phyloP scores from a whole-genome alignment of 2,329 filamentous ascomycete genomes.

The Dactylellina parvicollis region DNA sequence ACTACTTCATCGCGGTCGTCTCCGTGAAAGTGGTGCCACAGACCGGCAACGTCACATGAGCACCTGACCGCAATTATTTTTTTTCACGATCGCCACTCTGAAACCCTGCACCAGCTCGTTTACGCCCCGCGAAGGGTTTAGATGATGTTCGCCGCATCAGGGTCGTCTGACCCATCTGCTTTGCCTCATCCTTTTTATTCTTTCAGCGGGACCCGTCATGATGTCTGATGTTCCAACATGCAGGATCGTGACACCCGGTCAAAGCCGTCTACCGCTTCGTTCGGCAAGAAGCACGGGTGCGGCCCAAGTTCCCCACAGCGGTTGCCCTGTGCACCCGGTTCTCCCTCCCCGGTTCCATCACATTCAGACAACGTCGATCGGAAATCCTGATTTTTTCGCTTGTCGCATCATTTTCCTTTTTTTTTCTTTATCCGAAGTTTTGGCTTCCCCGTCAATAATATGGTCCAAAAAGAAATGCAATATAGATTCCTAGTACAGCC shows the following conservation, averaged over 20 bases:
- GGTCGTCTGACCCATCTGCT: slow-evolving; percentile 31
- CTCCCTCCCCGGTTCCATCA: too few species aligned
- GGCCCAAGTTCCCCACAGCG: not conserved
- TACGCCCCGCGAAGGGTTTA: slow-evolving; percentile 5
- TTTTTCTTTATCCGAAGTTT: not conserved
- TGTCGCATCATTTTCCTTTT: not conserved
- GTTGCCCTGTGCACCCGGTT: too few species aligned
- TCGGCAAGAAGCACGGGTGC: not conserved
- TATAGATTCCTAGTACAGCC: slow-evolving; percentile 16
- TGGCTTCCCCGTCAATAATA: not conserved
- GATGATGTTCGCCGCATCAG: slow-evolving; percentile 42
- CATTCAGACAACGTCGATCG: not conserved
- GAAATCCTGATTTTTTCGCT: slow-evolving; percentile 30
- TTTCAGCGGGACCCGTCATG: too few species aligned
- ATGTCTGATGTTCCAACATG: too few species aligned
- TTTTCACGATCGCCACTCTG: slow-evolving; percentile 25
- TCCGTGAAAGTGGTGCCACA: slow-evolving; percentile 24
- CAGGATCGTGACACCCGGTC: too few species aligned
- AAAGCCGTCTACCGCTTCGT: not conserved
- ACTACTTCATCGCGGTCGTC: not conserved
- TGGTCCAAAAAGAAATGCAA: slow-evolving; percentile 14
- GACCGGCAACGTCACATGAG: slow-evolving; percentile 23
- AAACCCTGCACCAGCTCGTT: not conserved
- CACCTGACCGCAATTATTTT: slow-evolving; percentile 20
- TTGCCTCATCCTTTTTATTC: slow-evolving; percentile 27